Evolutionary conservation across 495 filamentous ascomycete genomes (phyloP).

Genomic region (Podospora australis): DNA sequence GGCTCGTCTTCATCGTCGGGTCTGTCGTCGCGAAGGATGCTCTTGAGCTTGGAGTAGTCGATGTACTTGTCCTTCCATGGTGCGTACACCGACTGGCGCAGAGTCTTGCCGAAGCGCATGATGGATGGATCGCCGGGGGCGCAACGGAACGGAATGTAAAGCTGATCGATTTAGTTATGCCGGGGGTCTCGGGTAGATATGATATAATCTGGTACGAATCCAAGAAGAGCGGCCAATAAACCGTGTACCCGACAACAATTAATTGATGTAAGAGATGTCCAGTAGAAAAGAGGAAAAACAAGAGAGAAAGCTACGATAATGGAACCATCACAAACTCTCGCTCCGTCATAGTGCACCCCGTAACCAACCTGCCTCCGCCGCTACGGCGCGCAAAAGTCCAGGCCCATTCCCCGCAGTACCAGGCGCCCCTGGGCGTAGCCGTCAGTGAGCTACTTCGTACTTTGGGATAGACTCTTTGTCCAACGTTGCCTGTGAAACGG

Average conservation of each 20-base stretch:
- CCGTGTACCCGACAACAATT: neutral
- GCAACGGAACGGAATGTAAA: neutral
- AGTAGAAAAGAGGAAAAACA: slow-evolving; percentile 29
- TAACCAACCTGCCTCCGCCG: slow-evolving; percentile 3
- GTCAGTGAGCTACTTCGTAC: neutral
- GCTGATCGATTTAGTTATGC: slow-evolving; percentile 37
- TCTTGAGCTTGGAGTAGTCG: slow-evolving; percentile 89
- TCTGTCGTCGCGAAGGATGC: slow-evolving; percentile 70
- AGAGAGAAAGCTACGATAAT: neutral
- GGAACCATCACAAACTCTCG: neutral
- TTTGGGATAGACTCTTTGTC: neutral
- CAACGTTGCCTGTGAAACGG: neutral
- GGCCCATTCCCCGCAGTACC: neutral
- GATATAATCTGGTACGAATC: neutral
- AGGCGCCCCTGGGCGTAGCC: neutral
- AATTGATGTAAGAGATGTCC: slow-evolving; percentile 12
- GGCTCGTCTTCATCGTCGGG: slow-evolving; percentile 48
- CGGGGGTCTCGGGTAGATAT: slow-evolving; percentile 54
- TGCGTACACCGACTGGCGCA: slow-evolving; percentile 68
- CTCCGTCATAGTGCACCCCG: too few relatives aligned
- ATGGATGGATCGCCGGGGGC: slow-evolving; percentile 14
- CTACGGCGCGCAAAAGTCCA: neutral
- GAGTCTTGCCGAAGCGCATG: slow-evolving; percentile 91
- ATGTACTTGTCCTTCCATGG: slow-evolving; percentile 94
- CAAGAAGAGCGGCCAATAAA: neutral